These are phyloP conservation scores for Limnomonas spitsbergensis DNA, from an alignment of 139 green algal genomes.

Conservation along the genomic window DNA sequence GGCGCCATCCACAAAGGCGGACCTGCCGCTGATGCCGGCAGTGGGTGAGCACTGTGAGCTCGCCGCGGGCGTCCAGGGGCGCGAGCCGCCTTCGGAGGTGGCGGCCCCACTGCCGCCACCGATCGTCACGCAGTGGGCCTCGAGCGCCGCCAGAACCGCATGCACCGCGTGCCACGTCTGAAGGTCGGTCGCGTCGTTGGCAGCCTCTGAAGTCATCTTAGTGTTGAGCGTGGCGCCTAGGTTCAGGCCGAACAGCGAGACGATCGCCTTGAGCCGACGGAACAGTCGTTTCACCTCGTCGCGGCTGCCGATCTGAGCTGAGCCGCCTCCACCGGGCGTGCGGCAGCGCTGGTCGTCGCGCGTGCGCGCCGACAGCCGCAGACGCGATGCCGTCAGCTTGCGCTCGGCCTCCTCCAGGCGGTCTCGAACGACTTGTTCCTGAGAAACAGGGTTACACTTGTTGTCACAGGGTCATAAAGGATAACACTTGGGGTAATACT, in stretches of 20 bases:
- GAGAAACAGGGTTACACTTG: too few species aligned
- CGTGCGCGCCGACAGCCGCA: neutral
- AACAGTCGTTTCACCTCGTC: neutral
- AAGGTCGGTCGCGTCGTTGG: neutral
- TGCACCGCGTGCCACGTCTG: neutral
- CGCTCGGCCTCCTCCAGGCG: neutral
- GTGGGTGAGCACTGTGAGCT: too few species aligned
- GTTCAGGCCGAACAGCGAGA: neutral
- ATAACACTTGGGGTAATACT: too few species aligned
- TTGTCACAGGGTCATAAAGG: too few species aligned
- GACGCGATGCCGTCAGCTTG: neutral
- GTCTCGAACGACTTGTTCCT: neutral
- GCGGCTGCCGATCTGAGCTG: neutral
- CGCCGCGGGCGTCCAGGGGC: too few species aligned
- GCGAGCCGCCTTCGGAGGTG: too few species aligned
- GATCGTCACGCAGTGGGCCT: neutral
- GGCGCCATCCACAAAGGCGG: too few species aligned
- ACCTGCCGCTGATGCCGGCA: too few species aligned
- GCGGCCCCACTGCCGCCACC: too few species aligned
- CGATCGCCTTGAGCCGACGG: neutral
- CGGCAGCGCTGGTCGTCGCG: too few species aligned
- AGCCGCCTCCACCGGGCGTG: too few species aligned
- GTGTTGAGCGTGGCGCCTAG: neutral
- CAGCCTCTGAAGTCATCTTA: neutral
- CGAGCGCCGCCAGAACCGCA: neutral